Base-by-base conservation (phyloP, 192 early-diverging fungal species). In the Backusella circina region DNA sequence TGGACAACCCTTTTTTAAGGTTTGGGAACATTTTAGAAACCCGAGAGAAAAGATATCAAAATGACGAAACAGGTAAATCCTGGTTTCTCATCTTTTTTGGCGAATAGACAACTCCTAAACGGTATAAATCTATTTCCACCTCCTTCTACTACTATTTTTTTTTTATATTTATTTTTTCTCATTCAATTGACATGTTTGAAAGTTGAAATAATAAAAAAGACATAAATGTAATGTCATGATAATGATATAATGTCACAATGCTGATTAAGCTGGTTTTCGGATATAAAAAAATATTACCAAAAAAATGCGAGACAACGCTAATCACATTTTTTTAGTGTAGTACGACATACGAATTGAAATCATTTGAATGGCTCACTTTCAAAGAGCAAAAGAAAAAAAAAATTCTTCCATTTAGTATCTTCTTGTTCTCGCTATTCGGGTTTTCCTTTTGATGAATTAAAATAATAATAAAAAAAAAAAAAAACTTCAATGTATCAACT, bases 1-100 rank as follows among this genome's bases (percentile, higher is more conserved):
- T 54, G 51, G 51, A 26, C 51, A 54, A 54, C 51, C 51, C 51
- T 54, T 54, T 54, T 54, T 54, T 54, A 54, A 54, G 51, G 51
- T 54, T 54, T 54, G 51, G 1, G 7, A 54, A 54, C 21, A 23
- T 54, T 54, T 54, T 54, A 54, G 51, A 54, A 54, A 54, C 51
- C 51, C 51, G 51, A 54, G 51, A 54, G 47, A 50, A 54, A 10
- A 54, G 0, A 26, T 21, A 54, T 54, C 51, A 54, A 54, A 54
- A 54, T 54, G 51, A 54, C 51, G 51, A 54, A 54, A 54, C 51
- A 23, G 21, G 51, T 54, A 54, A 26, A 54, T 54, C 51, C 51
- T 54, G 51, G 51, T 54, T 54, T 54, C 51, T 26, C 51, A 10
- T 26, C 16, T 26, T 54, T 21, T 54, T 23, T 23, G 21, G n/a